Base-by-base conservation (phyloP, 108 stramenopile species). In the Skeletonema grethae region DNA sequence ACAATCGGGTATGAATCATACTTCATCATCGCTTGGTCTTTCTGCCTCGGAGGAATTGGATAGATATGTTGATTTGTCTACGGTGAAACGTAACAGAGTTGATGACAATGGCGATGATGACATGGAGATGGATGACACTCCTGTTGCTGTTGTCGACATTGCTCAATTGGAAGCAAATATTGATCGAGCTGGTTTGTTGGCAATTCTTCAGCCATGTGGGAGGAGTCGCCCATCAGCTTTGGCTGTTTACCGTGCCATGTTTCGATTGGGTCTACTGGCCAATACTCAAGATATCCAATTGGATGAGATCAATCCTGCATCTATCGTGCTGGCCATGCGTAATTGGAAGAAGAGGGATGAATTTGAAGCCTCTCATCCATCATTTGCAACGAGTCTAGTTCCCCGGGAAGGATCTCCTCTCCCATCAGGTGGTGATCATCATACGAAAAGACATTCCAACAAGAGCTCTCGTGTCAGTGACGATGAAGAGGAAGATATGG, bases 41-140 rank as follows among this genome's bases (percentile, higher is more conserved):
- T 53, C 59, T n/a, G 65, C 36, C 28, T 69, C 70, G 65, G 80
- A 82, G 35, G 80, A 82, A 68, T 43, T 82, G 59, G 70, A 75
- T 50, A 57, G 74, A 18, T 80, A 57, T 35, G 46, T 80, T 45
- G 55, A 58, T 48, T 62, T 24, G 16, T 16, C 24, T 0, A 62
- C n/a, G 1, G 32, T 31, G 32, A 12, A 48, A 16, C 34, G 53
- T 41, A 28, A 61, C 30, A 29, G 32, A 3, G 50, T 35, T 39
- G 72, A 80, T 25, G 66, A 70, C 39, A 57, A 13, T 18, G 25
- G 20, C 53, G 50, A 50, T n/a, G 58, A 20, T 0, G n/a, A 20
- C 16, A 39, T 35, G 32, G 32, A 34, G 0, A 46, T 8, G 39
- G 45, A 32, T 1, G 4, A 16, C 34, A 55, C 34, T 43, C 29